Base-by-base conservation (phyloP, 129 eudicot genomes). In the Flaveria trinervia region DNA sequence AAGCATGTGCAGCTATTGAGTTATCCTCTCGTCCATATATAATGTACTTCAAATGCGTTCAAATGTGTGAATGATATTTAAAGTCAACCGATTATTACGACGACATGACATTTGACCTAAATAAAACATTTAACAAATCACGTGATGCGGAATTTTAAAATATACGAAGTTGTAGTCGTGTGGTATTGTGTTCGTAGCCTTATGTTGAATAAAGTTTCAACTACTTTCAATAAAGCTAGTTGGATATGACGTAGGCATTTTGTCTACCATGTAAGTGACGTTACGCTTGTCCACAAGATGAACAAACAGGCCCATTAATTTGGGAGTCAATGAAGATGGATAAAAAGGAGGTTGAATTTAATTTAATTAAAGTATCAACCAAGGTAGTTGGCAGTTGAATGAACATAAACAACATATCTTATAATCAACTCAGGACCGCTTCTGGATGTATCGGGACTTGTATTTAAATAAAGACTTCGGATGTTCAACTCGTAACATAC, bases 351-450 rank as follows among this genome's bases (percentile, higher is more conserved):
- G 75, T 68, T 68, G 81, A 77, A 68, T 57, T 54, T 16, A 77
- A 66, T 77, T 68, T 52, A 18, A 76, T 50, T 65, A 28, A 52
- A 66, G 56, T 43, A 55, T 41, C 60, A 69, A 55, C 49, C 16
- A 55, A 65, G 65, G 75, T 68, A 57, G 81, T 68, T 68, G 81
- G 74, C 68, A 68, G 67, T 43, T 77, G 81, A 43, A 55, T 56
- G 7, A 64, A 14, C 11, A 64, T 16, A 64, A 30, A 64, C 45
- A 64, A 16, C 9, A 36, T 36, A 36, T 36, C 67, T 25, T 61
- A 61, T 60, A 60, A 23, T 60, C 7, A 15, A 13, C 26, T 23
- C 30, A 0, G 67, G 67, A 26, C 43, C 43, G 28, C 67, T 61
- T 61, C 1, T 18, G 30, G 65, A 57, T 57, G 11, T 57, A 2